Percentiles rank a stretch among this genome's conserved stretches.
phyloP scores from a whole-genome alignment of 2,329 filamentous ascomycete species.

The Botrytis galanthina region DNA sequence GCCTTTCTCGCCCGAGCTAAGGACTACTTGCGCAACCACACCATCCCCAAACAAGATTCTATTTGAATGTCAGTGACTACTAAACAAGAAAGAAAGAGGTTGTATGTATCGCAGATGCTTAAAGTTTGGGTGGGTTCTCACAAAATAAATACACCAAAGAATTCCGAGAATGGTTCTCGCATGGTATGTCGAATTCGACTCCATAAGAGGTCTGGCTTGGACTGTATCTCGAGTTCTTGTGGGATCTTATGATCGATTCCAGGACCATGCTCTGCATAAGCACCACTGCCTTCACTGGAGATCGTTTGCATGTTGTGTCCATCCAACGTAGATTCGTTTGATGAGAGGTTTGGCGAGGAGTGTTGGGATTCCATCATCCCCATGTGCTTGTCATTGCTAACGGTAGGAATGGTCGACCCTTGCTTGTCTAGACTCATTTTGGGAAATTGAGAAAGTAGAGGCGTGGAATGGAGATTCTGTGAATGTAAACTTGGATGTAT shows the following conservation, averaged over 20 bases:
- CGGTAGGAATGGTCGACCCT: not conserved
- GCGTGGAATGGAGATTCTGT: not conserved
- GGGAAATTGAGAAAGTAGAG: not conserved
- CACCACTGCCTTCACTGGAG: not conserved
- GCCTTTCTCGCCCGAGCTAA: constrained; percentile 39
- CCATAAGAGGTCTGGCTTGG: constrained; percentile 32
- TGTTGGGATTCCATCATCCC: not conserved
- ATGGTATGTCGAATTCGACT: constrained; percentile 27
- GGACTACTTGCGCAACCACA: constrained; percentile 64
- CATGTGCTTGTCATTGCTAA: not conserved
- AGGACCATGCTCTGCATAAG: constrained; percentile 38
- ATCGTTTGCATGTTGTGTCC: not conserved
- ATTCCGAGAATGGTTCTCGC: constrained; percentile 55
- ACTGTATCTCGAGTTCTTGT: constrained; percentile 34
- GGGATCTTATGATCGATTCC: constrained; percentile 39
- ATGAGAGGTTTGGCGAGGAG: constrained; percentile 9
- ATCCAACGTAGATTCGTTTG: not conserved
- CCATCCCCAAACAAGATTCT: constrained; percentile 63
- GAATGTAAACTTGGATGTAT: not conserved
- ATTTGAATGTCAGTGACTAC: not conserved
- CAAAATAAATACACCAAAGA: constrained; percentile 66
- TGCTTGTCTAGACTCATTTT: constrained; percentile 7
- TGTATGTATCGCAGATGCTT: not conserved
- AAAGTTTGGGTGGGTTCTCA: not conserved
- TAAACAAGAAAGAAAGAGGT: not conserved